Evolutionary conservation across 345 rosid genomes (phyloP), one percentile per base, ranked within the genome.

Genomic region (Noccaea bulbosa): DNA sequence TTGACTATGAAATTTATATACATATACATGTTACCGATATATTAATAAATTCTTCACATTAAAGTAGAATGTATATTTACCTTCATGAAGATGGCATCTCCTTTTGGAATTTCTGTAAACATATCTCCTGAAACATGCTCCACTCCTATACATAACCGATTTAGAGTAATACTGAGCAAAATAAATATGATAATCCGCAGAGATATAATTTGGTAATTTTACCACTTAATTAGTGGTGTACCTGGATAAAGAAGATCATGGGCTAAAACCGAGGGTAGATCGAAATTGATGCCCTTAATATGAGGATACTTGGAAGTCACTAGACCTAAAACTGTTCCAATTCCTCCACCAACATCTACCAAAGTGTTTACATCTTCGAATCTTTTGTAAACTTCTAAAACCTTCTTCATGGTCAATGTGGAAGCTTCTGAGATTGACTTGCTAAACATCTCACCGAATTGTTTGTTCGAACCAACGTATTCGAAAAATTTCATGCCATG

Each of bases 1-100:
- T 14, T 54, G 40, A 55, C n/a, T 32, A 20, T 54, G 40, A 1
- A 14, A 7, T 8, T 17, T 17, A 17, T 17, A 17, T 17, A 17
- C 20, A 17, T 17, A 17, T 17, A 17, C 20, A 17, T 17, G 20
- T 0, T 17, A 17, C 20, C 20, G 20, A 17, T 17, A 17, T 17
- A 17, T 17, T 17, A 17, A 17, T 17, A 17, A 17, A 17, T 17
- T 17, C 20, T 17, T 17, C 7, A 4, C 7, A 33, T 33, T 24
- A 24, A 24, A 24, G 20, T 17, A 17, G 20, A 17, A 17, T 17
- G 20, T 24, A 2, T 24, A 24, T 15, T 66, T 40, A 90, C 94
- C 85, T 91, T 88, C 89, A 88, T 86, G 86, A 86, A 86, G 47
- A 88, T 84, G 58, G 92, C 91, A 45, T 88, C 92, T 27, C 80